Evolutionary conservation across 495 filamentous ascomycete species (phyloP), one percentile per base, ranked within the genome.

Genomic region (Oleoguttula mirabilis): DNA sequence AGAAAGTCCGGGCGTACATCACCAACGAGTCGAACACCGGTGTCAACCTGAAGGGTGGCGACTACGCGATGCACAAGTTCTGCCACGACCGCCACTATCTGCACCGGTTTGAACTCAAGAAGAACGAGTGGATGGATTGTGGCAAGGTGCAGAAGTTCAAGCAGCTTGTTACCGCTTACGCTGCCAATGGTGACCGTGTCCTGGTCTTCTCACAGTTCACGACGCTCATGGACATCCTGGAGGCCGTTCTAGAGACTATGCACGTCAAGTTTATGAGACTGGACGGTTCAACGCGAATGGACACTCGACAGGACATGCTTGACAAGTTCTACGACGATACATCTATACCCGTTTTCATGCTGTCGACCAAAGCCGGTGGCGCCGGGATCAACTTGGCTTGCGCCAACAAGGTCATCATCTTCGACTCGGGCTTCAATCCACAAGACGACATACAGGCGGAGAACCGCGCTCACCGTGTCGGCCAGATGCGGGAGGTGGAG

Each of bases 391-490:
- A 98, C 61, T 60, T 98, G 23, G 84, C 85, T 10, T 83, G 79
- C 31, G 92, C 90, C 2, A 96, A 96, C 64, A 95, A 94, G 66
- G 88, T 98, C 46, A 75, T 98, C 59, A 88, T 98, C 55, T 95
- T 96, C 56, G 90, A 98, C 60, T 83, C 81, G 38, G 80, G 74
- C 21, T 95, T 96, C 62, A 98, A 98, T 52, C 90, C 90, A 0
- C 90, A 98, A 59, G 87, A 95, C 43, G 90, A 98, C 55, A 72
- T 90, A 1, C 90, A 98, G 59, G 90, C 90, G 0, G 88, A 94
- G 63, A 95, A 98, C 56, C 82, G 90, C 15, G 90, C 90, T 1
- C 90, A 98, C 64, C 77, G 90, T 3, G 83, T 98, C 10, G 92
- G 90, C 1, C 90, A 98, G 60, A 87, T 71, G 7, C 65, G 82